Percentiles rank a stretch among this genome's conserved stretches.
Conservation (phyloP, 179 eudicot species). For the Drosera spatulata region DNA sequence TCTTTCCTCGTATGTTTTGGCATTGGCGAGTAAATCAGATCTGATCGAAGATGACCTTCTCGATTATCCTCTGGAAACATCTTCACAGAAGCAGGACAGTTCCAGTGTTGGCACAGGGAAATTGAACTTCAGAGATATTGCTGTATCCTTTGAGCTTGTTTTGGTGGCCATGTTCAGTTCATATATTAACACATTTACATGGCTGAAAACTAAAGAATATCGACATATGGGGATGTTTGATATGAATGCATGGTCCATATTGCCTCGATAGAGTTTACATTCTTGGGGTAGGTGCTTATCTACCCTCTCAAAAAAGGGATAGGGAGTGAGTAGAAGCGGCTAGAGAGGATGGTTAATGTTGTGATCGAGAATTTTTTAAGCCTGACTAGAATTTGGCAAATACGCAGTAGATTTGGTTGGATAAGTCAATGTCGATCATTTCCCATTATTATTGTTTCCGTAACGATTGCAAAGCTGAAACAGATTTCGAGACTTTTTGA, state of each 20-base stretch:
- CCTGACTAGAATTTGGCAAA: background rate
- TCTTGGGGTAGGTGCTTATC: too few species aligned
- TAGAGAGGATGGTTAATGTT: too few species aligned
- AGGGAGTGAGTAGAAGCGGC: too few species aligned
- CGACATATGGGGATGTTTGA: background rate
- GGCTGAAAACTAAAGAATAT: background rate
- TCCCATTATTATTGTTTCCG: constrained; percentile 19
- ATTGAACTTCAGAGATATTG: constrained; percentile 27
- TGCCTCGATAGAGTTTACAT: too few species aligned
- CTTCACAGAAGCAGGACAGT: constrained; percentile 18
- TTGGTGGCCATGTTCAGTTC: background rate
- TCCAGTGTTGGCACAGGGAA: constrained; percentile 10
- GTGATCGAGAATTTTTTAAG: too few species aligned
- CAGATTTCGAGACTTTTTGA: constrained; percentile 41
- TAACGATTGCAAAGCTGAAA: constrained; percentile 42
- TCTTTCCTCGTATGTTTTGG: constrained; percentile 32
- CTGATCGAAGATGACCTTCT: constrained; percentile 76
- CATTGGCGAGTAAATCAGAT: constrained; percentile 47
- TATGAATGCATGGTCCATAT: too few species aligned
- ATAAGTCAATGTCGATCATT: too few species aligned
- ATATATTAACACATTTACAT: background rate
- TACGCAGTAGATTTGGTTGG: background rate
- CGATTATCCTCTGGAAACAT: constrained; percentile 25
- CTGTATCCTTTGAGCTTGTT: constrained; percentile 55
- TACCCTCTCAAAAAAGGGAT: too few species aligned